phyloP scores from a whole-genome alignment of 352 stramenopile species.

The Globisporangium nodosum region DNA sequence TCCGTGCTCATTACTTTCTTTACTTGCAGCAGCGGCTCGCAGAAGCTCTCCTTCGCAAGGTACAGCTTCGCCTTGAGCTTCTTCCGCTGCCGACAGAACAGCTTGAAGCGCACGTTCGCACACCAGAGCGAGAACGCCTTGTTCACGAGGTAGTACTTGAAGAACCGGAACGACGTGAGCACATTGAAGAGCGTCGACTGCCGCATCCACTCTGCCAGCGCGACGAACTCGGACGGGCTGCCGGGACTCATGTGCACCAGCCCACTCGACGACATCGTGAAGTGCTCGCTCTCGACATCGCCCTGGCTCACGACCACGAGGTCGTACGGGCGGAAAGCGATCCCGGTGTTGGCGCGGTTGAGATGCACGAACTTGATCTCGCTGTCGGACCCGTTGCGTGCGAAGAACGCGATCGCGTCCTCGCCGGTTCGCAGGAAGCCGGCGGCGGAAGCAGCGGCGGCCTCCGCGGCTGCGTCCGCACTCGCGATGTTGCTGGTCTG shows the following conservation, averaged over 20 bases:
- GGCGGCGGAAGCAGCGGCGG: conserved; percentile 41
- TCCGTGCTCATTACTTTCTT: conserved; percentile 87
- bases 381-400: conserved; percentile 84
- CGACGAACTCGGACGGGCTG: conserved; percentile 89
- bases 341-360: conserved; percentile 63
- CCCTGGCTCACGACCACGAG: conserved; percentile 82
- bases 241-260: conserved; percentile 70
- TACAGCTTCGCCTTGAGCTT: conserved; percentile 80
- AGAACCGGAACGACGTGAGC: conserved; percentile 91
- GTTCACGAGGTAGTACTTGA: conserved; percentile 91
- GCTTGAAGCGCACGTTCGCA: conserved; percentile 86
- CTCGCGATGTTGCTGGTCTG: conserved; percentile 26
- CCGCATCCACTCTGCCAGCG: conserved; percentile 93
- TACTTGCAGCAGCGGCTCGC: conserved; percentile 78
- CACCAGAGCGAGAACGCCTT: conserved; percentile 89
- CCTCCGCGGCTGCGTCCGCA: conserved; percentile 39
- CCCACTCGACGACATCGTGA: conserved; percentile 88
- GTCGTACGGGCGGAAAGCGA: conserved; percentile 89
- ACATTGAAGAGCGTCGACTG: conserved; percentile 94
- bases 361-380: conserved; percentile 95
- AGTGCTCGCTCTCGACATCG: conserved; percentile 84
- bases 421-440: conserved; percentile 76
- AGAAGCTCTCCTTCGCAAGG: conserved; percentile 90
- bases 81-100: conserved; percentile 88
- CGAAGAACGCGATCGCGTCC: conserved; percentile 94